Base-by-base conservation (phyloP, 441 rosid genomes). In the Brassica hybrid region DNA sequence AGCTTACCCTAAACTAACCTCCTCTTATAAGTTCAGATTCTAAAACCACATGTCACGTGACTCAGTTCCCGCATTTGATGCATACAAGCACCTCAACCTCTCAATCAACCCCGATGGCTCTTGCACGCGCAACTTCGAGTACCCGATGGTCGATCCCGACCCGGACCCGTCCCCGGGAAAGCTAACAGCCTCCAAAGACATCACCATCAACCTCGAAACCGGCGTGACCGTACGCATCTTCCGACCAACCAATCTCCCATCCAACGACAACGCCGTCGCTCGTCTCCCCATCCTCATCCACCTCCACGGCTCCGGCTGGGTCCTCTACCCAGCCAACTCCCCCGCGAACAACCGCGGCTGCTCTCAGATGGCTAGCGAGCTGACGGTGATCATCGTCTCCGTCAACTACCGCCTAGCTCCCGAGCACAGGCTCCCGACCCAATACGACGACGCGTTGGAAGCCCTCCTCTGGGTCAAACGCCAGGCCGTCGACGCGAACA, bases 371-470 rank as follows among this genome's bases (percentile, higher is more conserved):
- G 72, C 83, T 0, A 57, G 77, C 32, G 76, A 74, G 4, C 45
- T 76, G 48, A 78, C 88, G 21, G 86, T 84, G 4, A 54, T 86
- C 2, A 7, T 83, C 16, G 71, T 86, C 9, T 76, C 77, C 66
- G 82, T 86, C 8, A 63, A 74, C 16, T 87, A 82, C 73, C 84
- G 90, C 18, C 67, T 85, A 2, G 75, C 90, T 11, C 90, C 90
- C 1, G 88, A 85, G 13, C 65, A 79, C 50, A 77, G 82, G 8
- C 85, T 87, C 57, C 88, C 90, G 3, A 71, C 80, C 3, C 86
- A 78, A 50, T 87, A 80, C 75, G 85, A 87, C 16, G 90, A 87
- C 54, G 87, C 86, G 3, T 18, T 60, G 6, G 84, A 79, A 4
- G 83, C 85, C 1, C 41, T 87, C 2, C 36, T 61, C 6, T 85